A percentile compares a stretch with the other conserved stretches of the same genome.
Evolutionary conservation across 352 stramenopile genomes (phyloP).

Genomic region (Globisporangium sylvaticum): DNA sequence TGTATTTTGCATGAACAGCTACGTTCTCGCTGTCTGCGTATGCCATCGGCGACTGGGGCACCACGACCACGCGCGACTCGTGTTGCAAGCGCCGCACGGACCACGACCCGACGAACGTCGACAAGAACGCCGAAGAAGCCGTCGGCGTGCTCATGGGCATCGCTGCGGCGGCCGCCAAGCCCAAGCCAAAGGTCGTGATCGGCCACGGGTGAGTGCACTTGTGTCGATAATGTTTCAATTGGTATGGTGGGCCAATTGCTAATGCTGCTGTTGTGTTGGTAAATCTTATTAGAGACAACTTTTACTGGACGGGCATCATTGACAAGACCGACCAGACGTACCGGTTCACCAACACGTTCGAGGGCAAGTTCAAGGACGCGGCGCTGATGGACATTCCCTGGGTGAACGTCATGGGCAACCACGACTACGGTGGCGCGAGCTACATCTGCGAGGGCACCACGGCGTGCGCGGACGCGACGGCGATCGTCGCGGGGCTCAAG

Average conservation of each 20-base stretch:
- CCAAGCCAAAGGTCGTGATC: conserved; percentile 52
- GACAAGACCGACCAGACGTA: conserved; percentile 34
- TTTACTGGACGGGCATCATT: conserved; percentile 65
- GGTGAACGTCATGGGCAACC: conserved; percentile 69
- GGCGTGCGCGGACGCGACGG: conserved; percentile 11
- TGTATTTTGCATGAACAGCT: conserved; percentile 11
- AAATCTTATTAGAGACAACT: conserved; percentile 34
- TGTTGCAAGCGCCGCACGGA: conserved; percentile 64
- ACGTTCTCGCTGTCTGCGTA: conserved; percentile 58
- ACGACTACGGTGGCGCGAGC: conserved; percentile 59
- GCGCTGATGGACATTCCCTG: conserved; percentile 49
- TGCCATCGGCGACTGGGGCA: conserved; percentile 74
- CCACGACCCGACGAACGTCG: conserved; percentile 45
- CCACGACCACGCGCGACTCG: conserved; percentile 54
- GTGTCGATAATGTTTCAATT: neutral
- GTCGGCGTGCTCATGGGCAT: conserved; percentile 65
- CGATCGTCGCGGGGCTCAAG: conserved; percentile 15
- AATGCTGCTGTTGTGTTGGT: neutral
- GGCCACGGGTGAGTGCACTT: conserved; percentile 31
- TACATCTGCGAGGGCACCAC: conserved; percentile 45
- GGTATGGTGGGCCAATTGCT: neutral
- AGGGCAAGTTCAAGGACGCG: conserved; percentile 45
- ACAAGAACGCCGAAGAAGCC: conserved; percentile 61
- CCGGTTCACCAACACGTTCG: conserved; percentile 54
- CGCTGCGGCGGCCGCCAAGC: conserved; percentile 28